Conservation (phyloP, 2,329 filamentous ascomycete genomes). For the Colletotrichum tropicicola region DNA sequence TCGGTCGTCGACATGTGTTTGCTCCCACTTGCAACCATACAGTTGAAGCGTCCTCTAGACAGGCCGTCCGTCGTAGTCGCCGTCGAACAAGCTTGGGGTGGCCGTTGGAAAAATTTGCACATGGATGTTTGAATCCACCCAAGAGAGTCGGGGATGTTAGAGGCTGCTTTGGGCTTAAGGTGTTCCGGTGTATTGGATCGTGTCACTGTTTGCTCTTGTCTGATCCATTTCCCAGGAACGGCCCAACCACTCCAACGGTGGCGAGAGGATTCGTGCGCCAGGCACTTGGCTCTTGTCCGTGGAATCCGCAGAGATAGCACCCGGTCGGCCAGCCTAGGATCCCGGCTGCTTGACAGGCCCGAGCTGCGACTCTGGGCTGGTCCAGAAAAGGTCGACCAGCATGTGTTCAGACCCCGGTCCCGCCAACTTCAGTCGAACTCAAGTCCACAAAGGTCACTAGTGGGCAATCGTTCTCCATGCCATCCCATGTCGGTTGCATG, state of each 20-base stretch:
- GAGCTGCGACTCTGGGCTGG: constrained; percentile 18
- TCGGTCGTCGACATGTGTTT: background rate
- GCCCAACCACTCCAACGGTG: constrained; percentile 30
- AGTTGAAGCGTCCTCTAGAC: background rate
- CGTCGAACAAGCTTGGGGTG: constrained; percentile 2
- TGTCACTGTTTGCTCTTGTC: constrained; percentile 22
- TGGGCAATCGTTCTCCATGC: constrained; percentile 29
- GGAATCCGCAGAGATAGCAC: constrained; percentile 23
- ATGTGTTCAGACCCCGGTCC: constrained; percentile 14
- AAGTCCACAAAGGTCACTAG: constrained; percentile 25
- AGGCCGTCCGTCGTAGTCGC: background rate
- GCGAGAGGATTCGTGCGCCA: constrained; percentile 27
- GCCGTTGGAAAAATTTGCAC: constrained; percentile 13
- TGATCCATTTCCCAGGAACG: constrained; percentile 25
- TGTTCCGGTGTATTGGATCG: constrained; percentile 29
- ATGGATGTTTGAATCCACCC: constrained; percentile 7
- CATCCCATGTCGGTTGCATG: constrained; percentile 25
- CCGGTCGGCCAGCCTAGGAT: constrained; percentile 14
- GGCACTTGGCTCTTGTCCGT: constrained; percentile 28
- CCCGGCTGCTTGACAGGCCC: constrained; percentile 19
- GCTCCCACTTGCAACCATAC: background rate
- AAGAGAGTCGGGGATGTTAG: constrained; percentile 9
- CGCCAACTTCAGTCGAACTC: constrained; percentile 13
- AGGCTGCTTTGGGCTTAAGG: constrained; percentile 29
- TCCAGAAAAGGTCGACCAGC: constrained; percentile 18